phyloP scores from a whole-genome alignment of 208 protist genomes.

The Leishmania arabica region DNA sequence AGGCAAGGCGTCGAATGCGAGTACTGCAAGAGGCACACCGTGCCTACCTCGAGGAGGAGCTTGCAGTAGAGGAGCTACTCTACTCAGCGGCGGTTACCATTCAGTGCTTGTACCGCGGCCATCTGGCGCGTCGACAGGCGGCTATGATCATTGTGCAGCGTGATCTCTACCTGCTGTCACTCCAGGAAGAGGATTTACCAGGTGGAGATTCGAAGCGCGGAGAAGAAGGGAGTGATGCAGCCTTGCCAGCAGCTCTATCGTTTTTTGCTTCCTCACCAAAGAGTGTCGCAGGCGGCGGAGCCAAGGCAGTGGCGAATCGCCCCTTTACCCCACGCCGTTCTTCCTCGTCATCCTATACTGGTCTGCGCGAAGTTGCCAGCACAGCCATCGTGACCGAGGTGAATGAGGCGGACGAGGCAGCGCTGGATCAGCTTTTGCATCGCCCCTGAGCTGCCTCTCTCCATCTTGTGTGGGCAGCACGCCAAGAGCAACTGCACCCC shows the following conservation, averaged over 20 bases:
- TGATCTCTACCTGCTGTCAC: constrained; percentile 28
- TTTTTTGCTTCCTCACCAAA: neutral
- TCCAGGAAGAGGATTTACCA: constrained; percentile 9
- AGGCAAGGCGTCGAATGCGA: constrained; percentile 17
- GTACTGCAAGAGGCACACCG: constrained; percentile 12
- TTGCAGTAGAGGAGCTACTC: constrained; percentile 37
- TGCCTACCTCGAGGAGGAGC: constrained; percentile 22
- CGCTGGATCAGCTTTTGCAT: neutral
- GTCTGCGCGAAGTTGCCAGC: neutral
- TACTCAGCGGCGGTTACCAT: constrained; percentile 47
- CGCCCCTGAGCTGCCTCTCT: neutral
- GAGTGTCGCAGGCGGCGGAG: neutral
- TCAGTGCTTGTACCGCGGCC: constrained; percentile 50
- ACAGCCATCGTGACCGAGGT: constrained; percentile 24
- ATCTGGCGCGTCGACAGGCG: constrained; percentile 37
- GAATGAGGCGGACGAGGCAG: constrained; percentile 13
- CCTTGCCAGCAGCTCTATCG: neutral
- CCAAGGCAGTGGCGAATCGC: neutral
- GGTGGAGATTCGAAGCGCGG: constrained; percentile 13
- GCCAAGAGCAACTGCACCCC: neutral
- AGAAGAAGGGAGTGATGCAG: constrained; percentile 5
- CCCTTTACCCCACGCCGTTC: neutral
- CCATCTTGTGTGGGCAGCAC: neutral
- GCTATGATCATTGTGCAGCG: constrained; percentile 25
- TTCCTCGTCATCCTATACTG: neutral